Percentiles rank a stretch among this genome's conserved stretches.
Evolutionary conservation across 2,329 filamentous ascomycete genomes (phyloP).

Genomic region (Hypomyces perniciosus): DNA sequence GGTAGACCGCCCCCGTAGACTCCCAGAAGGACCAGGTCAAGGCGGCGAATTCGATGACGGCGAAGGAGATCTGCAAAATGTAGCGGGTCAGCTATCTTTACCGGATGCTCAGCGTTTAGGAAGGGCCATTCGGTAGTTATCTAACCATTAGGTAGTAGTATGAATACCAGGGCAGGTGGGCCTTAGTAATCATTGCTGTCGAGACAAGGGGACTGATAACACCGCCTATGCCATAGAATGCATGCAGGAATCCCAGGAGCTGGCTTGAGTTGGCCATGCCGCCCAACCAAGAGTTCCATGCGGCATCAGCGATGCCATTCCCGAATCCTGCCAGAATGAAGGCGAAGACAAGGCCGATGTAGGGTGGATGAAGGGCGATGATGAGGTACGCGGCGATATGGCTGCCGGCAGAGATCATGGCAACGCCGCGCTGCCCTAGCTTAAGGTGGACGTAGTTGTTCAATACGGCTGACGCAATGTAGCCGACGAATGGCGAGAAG

Average conservation of each 20-base stretch:
- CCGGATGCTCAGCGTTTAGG: neutral
- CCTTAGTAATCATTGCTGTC: slow-evolving; percentile 63
- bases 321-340: slow-evolving; percentile 65
- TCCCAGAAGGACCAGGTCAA: slow-evolving; percentile 55
- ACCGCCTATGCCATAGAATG: slow-evolving; percentile 62
- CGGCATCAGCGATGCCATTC: slow-evolving; percentile 57
- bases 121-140: too few species aligned
- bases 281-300: slow-evolving; percentile 53
- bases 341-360: slow-evolving; percentile 57
- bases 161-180: slow-evolving; percentile 55
- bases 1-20: slow-evolving; percentile 17
- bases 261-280: slow-evolving; percentile 55
- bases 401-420: slow-evolving; percentile 50
- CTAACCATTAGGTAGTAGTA: slow-evolving; percentile 71
- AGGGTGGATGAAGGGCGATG: slow-evolving; percentile 60
- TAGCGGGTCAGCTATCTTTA: slow-evolving; percentile 27
- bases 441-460: slow-evolving; percentile 33
- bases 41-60: slow-evolving; percentile 46
- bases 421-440: slow-evolving; percentile 50
- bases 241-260: slow-evolving; percentile 62
- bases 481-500: slow-evolving; percentile 37
- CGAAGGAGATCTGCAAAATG: slow-evolving; percentile 46
- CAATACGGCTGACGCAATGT: slow-evolving; percentile 34
- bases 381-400: slow-evolving; percentile 61
- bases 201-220: slow-evolving; percentile 64